phyloP scores from a whole-genome alignment of 1,284 basidiomycete species.

The Lentinus polychrous region DNA sequence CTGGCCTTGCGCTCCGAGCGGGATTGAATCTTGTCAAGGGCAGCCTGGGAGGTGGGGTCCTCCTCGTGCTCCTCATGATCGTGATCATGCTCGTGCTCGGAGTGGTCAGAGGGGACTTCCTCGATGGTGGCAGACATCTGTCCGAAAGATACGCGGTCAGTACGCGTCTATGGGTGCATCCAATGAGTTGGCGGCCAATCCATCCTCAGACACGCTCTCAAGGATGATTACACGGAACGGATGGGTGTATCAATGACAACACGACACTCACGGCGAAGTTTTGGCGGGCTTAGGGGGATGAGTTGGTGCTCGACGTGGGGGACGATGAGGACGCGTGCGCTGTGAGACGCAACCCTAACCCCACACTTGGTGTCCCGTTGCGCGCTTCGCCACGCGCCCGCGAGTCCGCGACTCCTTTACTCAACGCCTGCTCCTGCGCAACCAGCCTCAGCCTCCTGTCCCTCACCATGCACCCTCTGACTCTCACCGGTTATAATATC shows the following conservation, averaged over 20 bases:
- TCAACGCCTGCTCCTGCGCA: too few relatives aligned
- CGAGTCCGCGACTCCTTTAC: too few relatives aligned
- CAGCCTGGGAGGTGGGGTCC: conserved; percentile 77
- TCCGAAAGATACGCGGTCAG: not conserved
- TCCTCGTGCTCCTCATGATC: conserved; percentile 52
- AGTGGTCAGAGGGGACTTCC: conserved; percentile 75
- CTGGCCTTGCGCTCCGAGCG: conserved; percentile 88
- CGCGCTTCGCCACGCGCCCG: too few relatives aligned
- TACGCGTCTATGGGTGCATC: conserved; percentile 30
- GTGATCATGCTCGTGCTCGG: conserved; percentile 55
- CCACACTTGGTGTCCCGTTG: not conserved
- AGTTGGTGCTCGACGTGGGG: conserved; percentile 28
- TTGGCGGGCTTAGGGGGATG: conserved; percentile 11
- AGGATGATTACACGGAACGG: not conserved
- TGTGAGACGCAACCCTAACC: conserved; percentile 16
- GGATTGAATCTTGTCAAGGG: conserved; percentile 90
- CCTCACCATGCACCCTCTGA: too few relatives aligned
- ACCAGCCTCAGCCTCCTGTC: too few relatives aligned
- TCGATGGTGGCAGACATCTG: conserved; percentile 80
- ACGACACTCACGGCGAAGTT: conserved; percentile 16
- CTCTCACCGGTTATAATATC: too few relatives aligned
- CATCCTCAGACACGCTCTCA: conserved; percentile 15
- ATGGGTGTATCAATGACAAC: not conserved
- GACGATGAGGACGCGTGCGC: conserved; percentile 17
- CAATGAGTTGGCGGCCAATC: conserved; percentile 19